Percentiles rank a stretch among this genome's conserved stretches.
Evolutionary conservation across 2,329 filamentous ascomycete species (phyloP).

Genomic region (Clonostachys chloroleuca): DNA sequence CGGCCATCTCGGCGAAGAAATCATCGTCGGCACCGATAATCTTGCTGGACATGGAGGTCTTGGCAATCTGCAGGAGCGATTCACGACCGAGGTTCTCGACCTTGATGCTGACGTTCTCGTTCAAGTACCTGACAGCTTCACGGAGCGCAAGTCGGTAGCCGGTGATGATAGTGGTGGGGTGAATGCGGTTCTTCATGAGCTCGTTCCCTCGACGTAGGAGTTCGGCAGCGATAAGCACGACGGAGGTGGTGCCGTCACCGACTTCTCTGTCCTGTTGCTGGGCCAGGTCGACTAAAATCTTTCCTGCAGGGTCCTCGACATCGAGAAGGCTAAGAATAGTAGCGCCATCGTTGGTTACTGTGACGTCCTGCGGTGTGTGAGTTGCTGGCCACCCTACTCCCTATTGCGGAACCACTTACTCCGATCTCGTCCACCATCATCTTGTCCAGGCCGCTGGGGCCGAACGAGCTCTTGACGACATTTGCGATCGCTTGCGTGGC

Average conservation of each 20-base stretch:
- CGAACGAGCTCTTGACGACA: constrained; percentile 98
- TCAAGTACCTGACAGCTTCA: constrained; percentile 98
- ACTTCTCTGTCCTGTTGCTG: constrained; percentile 99
- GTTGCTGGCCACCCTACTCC: not conserved
- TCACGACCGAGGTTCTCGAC: constrained; percentile 89
- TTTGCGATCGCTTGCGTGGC: constrained; percentile 97
- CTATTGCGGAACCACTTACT: constrained; percentile 41
- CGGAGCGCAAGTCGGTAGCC: constrained; percentile 93
- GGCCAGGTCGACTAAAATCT: constrained; percentile 95
- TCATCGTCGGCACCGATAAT: constrained; percentile 94
- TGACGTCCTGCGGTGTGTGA: constrained; percentile 67
- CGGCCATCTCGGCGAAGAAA: constrained; percentile 96
- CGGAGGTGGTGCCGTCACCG: constrained; percentile 95
- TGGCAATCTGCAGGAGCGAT: constrained; percentile 89
- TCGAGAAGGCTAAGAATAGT: constrained; percentile 94
- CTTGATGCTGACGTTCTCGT: constrained; percentile 95
- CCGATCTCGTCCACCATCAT: constrained; percentile 99
- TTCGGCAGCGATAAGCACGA: constrained; percentile 95
- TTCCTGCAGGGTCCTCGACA: constrained; percentile 95
- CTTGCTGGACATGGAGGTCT: constrained; percentile 99
- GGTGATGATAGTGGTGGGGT: constrained; percentile 98
- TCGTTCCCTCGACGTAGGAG: constrained; percentile 92
- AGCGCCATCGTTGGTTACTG: constrained; percentile 96
- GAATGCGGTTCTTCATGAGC: constrained; percentile 99
- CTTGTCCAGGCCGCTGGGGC: constrained; percentile 94